Percentiles rank a stretch among this genome's conserved stretches.
Conservation (phyloP, 2,329 filamentous ascomycete genomes). For the Trichoderma sp. region DNA sequence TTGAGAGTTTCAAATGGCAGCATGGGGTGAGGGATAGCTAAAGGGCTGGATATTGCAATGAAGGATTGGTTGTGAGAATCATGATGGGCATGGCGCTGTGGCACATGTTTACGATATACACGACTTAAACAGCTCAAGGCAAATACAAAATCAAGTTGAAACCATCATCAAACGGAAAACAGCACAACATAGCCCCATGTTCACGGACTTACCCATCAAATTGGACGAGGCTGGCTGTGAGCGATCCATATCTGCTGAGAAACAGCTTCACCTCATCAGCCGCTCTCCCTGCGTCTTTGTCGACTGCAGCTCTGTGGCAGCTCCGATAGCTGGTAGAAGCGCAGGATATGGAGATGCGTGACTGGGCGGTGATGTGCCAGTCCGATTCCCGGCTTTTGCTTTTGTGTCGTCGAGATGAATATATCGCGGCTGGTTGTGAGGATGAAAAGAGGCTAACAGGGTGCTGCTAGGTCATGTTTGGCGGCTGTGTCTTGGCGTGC, state of each 20-base stretch:
- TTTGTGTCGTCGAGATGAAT: not conserved
- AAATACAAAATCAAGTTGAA: not conserved
- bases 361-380: conserved; percentile 4
- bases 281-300: not conserved
- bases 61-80: not conserved
- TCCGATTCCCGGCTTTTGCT: not conserved
- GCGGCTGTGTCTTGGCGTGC: not conserved
- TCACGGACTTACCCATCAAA: conserved; percentile 41
- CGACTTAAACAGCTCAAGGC: not conserved
- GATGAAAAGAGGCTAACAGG: conserved; percentile 1
- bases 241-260: conserved; percentile 38
- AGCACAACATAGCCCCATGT: not conserved
- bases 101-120: not conserved
- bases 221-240: conserved; percentile 42
- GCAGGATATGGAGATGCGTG: not conserved
- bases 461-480: not conserved
- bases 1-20: not conserved
- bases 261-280: not conserved
- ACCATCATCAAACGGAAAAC: not conserved
- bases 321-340: not conserved
- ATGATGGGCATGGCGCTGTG: not conserved
- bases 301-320: not conserved
- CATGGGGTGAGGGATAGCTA: not conserved
- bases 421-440: not conserved
- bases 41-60: not conserved